Evolutionary conservation across 371 early-diverging fungal species (phyloP).

Genomic region (Mortierella sp.): DNA sequence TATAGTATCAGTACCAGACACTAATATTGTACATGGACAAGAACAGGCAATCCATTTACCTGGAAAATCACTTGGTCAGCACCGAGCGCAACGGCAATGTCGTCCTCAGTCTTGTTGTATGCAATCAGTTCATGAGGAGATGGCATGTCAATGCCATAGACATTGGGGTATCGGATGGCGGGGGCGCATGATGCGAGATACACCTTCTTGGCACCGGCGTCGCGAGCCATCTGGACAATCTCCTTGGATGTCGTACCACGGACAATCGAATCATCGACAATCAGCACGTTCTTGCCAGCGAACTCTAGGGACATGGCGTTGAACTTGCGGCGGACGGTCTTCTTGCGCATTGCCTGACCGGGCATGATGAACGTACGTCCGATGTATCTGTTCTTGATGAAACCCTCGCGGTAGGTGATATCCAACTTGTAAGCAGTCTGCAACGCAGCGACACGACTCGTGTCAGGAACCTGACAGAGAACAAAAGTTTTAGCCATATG

Average conservation of each 20-base stretch:
- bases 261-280: constrained; percentile 98
- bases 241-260: constrained; percentile 97
- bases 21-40: neutral
- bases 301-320: constrained; percentile 98
- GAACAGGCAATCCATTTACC: constrained; percentile 24
- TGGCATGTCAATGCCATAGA: constrained; percentile 99
- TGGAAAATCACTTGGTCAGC: constrained; percentile 96
- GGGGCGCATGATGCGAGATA: constrained; percentile 98
- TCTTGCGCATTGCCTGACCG: constrained; percentile 90
- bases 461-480: constrained; percentile 85
- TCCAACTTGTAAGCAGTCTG: constrained; percentile 89
- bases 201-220: constrained; percentile 97
- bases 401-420: constrained; percentile 95
- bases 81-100: constrained; percentile 89
- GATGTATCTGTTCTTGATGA: constrained; percentile 98
- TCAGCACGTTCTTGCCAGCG: constrained; percentile 91
- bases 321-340: constrained; percentile 96
- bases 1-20: neutral
- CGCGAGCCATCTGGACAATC: constrained; percentile 98
- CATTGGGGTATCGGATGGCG: constrained; percentile 93
- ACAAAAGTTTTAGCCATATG: neutral
- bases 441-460: constrained; percentile 93
- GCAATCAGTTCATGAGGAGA: constrained; percentile 93
- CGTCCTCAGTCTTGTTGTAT: constrained; percentile 76
- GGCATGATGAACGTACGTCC: constrained; percentile 99